A percentile compares a stretch with the other conserved stretches of the same genome.
phyloP scores from a whole-genome alignment of 306 rosid genomes.

The Castanospermum australe region DNA sequence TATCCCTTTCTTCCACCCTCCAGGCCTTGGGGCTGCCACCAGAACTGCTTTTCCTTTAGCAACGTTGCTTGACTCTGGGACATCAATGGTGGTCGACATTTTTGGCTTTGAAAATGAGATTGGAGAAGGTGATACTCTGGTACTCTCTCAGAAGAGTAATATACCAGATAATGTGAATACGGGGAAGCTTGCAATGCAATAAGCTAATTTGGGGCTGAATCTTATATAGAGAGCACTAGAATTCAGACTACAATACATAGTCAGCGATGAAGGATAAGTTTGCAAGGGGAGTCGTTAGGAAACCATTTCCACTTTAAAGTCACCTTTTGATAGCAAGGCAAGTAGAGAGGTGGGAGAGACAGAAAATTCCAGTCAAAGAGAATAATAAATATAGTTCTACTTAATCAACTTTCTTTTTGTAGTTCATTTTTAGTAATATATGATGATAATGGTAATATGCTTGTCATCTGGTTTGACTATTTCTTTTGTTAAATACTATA shows the following conservation, averaged over 20 bases:
- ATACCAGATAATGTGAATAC: too few species aligned
- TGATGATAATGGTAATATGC: background rate
- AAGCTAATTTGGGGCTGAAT: too few species aligned
- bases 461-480: background rate
- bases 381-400: background rate
- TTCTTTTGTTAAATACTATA: background rate
- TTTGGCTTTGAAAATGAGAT: background rate
- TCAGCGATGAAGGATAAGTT: too few species aligned
- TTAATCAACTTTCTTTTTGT: background rate
- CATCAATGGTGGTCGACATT: slow-evolving; percentile 65
- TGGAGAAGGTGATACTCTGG: too few species aligned
- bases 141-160: too few species aligned
- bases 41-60: slow-evolving; percentile 45
- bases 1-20: slow-evolving; percentile 66
- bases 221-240: too few species aligned
- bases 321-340: too few species aligned
- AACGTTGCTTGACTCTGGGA: slow-evolving; percentile 47
- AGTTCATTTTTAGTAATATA: background rate
- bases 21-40: slow-evolving; percentile 24
- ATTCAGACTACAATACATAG: too few species aligned
- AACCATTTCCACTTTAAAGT: too few species aligned
- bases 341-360: too few species aligned
- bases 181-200: too few species aligned
- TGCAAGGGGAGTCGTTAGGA: too few species aligned
- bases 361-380: background rate